Conservation (phyloP, 352 stramenopile species). For the Pythium plurisporium region DNA sequence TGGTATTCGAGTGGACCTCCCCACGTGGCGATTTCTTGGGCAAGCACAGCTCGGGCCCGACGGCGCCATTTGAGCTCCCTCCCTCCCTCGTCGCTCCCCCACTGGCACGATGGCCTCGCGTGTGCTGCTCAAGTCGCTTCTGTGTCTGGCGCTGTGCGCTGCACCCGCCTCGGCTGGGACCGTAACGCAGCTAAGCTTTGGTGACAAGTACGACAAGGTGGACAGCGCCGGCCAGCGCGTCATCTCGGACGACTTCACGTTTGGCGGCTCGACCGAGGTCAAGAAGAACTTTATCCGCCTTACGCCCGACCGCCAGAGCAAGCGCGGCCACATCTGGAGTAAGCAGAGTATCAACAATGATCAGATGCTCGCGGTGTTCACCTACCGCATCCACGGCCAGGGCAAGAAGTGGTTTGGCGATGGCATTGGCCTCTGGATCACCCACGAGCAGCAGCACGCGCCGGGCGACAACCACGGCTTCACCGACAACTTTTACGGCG, state of each 20-base stretch:
- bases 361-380: slow-evolving; percentile 66
- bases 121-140: slow-evolving; percentile 10
- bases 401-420: slow-evolving; percentile 84
- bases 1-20: slow-evolving; percentile 15
- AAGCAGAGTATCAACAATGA: slow-evolving; percentile 48
- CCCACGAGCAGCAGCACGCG: slow-evolving; percentile 52
- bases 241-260: slow-evolving; percentile 51
- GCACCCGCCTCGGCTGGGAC: slow-evolving; percentile 9
- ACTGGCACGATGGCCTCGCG: background rate
- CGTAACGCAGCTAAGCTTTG: slow-evolving; percentile 51
- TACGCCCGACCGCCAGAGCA: slow-evolving; percentile 83
- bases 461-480: slow-evolving; percentile 77
- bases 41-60: background rate
- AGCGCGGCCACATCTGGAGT: slow-evolving; percentile 78
- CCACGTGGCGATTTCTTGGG: slow-evolving; percentile 25
- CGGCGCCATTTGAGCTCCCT: background rate
- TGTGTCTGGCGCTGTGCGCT: slow-evolving; percentile 23
- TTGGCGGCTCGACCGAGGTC: slow-evolving; percentile 58
- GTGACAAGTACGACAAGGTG: slow-evolving; percentile 58
- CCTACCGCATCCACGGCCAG: slow-evolving; percentile 78
- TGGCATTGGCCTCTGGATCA: slow-evolving; percentile 82
- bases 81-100: background rate
- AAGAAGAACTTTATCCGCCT: slow-evolving; percentile 87
- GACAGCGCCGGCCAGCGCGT: slow-evolving; percentile 46
- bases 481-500: slow-evolving; percentile 61